These are phyloP conservation scores for Closterium sp. DNA, from an alignment of 139 green algal genomes.

Conservation along the genomic window DNA sequence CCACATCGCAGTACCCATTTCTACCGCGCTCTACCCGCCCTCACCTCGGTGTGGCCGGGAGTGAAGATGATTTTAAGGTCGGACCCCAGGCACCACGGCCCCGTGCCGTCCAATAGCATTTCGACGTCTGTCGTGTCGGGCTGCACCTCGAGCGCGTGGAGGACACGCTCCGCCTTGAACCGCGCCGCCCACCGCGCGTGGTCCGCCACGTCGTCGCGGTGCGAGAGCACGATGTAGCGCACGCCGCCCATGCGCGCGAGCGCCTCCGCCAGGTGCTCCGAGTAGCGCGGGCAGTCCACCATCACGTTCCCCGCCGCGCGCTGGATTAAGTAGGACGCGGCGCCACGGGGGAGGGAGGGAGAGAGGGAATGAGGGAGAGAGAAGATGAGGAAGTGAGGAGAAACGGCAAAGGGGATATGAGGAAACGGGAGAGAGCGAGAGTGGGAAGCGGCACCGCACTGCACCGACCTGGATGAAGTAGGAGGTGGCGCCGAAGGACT, in stretches of 20 bases:
- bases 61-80: conserved; percentile 39
- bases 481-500: conserved; percentile 38
- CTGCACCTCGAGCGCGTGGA: conserved; percentile 24
- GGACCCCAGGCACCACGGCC: conserved; percentile 24
- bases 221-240: conserved; percentile 40
- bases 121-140: conserved; percentile 25
- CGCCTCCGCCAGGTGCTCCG: conserved; percentile 20
- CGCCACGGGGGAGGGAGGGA: too few relatives aligned
- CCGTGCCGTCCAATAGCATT: conserved; percentile 19
- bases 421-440: too few relatives aligned
- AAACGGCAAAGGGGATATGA: too few relatives aligned
- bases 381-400: too few relatives aligned
- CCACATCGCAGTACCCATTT: not conserved
- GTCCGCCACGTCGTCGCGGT: conserved; percentile 48
- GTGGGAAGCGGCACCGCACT: too few relatives aligned
- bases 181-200: conserved; percentile 28
- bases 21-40: not conserved
- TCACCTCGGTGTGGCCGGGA: conserved; percentile 37
- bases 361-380: too few relatives aligned
- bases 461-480: conserved; percentile 7
- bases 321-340: not conserved
- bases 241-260: conserved; percentile 29
- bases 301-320: conserved; percentile 8
- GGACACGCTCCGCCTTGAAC: conserved; percentile 30
- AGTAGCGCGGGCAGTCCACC: conserved; percentile 31